These are phyloP conservation scores for Xerocomellus amylosporus DNA, from an alignment of 768 basidiomycete species.

Conservation along the genomic window DNA sequence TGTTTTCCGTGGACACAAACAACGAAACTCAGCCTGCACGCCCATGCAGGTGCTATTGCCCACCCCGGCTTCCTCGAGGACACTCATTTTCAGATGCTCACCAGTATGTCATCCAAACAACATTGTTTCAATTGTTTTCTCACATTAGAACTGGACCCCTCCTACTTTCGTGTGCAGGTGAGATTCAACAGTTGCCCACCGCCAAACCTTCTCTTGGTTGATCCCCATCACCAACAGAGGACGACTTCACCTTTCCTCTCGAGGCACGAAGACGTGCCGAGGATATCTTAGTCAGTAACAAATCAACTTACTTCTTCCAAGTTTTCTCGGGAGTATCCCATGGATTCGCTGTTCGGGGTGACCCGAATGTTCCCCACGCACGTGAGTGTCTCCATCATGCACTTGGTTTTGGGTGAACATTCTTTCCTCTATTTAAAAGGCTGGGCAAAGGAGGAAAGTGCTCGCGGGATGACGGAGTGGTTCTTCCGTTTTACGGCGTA, in stretches of 20 bases:
- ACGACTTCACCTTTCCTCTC: constrained; percentile 49
- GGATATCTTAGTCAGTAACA: constrained; percentile 47
- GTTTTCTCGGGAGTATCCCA: constrained; percentile 46
- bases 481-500: constrained; percentile 40
- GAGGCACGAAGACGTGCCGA: constrained; percentile 53
- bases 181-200: neutral
- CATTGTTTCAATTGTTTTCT: neutral
- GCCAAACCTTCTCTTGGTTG: neutral
- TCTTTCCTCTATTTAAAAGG: constrained; percentile 30
- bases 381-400: constrained; percentile 11
- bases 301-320: constrained; percentile 53
- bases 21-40: neutral
- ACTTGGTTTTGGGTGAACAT: neutral
- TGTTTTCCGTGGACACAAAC: neutral
- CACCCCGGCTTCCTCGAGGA: constrained; percentile 54
- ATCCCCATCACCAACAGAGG: constrained; percentile 35
- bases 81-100: constrained; percentile 48
- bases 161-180: constrained; percentile 27
- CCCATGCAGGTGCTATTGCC: constrained; percentile 43
- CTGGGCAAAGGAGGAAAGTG: constrained; percentile 59
- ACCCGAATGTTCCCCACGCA: constrained; percentile 13
- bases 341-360: constrained; percentile 28
- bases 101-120: constrained; percentile 35
- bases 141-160: constrained; percentile 18
- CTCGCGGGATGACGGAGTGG: constrained; percentile 48